Base-by-base conservation (phyloP, 306 rosid species). In the Glycine latifolia region DNA sequence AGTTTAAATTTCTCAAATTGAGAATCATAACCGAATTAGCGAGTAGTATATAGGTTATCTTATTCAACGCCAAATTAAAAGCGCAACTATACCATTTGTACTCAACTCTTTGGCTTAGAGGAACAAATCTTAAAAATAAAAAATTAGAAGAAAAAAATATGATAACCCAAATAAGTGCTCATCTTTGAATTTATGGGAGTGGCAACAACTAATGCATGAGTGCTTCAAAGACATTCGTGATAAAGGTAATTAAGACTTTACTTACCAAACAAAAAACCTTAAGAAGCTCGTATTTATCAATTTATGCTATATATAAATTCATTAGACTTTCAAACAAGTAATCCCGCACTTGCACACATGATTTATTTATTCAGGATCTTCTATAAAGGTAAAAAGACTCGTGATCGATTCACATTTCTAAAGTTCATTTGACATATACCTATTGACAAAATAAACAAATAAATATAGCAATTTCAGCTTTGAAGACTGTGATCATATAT, bases 281-380 rank as follows among this genome's bases (percentile, higher is more conserved):
- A 66, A 53, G 75, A 81, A 49, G 3, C 47, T 35, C 31, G 49
- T 35, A 8, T 37, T 20, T 44, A 72, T 72, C 31, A 26, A 26
- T 26, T 26, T 26, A 26, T 26, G 31, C 31, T 70, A 8, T 70
- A 46, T 49, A 14, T 35, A 53, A 56, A 55, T 70, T 31, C 31
- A 53, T 70, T n/a, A 6, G 5, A 10, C 37, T 26, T 66, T 67
- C 43, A 50, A 75, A 67, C 37, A 47, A 7, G 14, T 26, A 76
- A 67, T 68, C 37, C 8, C 10, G 3, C 4, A 47, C 9, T 3
- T 48, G 50, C 13, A 14, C 33, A 3, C 0, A 12, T 41, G 13
- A 79, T 13, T 3, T n/a, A 43, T n/a, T 56, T 6, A 26, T 0
- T 35, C 67, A 79, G 50, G 31, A 70, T 70, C 69, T 79, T 55